Evolutionary conservation across 495 filamentous ascomycete species (phyloP), one percentile per base, ranked within the genome.

Genomic region (Talaromyces ruber): DNA sequence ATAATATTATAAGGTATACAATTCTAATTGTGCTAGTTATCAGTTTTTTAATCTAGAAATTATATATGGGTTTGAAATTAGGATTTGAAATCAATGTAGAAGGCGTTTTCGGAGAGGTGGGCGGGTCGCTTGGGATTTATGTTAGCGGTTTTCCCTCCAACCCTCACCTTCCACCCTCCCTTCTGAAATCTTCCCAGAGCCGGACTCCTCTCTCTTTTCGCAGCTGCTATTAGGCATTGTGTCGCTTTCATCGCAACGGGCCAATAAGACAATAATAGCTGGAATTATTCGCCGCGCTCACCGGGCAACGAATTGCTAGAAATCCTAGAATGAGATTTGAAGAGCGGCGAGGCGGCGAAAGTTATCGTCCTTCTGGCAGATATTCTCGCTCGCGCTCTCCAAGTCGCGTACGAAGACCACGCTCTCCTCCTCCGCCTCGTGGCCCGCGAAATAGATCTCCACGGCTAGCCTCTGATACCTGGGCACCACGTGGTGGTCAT

Each of bases 311-410:
- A 21, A 54, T 14, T 26, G 50, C 14, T 26, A 52, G n/a, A 61
- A 2, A 16, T 24, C 22, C 29, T 14, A 32, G 58, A 29, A 56
- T 51, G 26, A 82, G 81, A 67, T 82, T 81, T 69, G 76, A 82
- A 65, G 76, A 81, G n/a, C 74, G 76, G n/a, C 69, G 77, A 61
- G 76, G 79, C n/a, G 78, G 79, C 25, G 81, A 83, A 65, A 81
- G 79, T 59, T 83, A 83, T 71, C 78, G 81, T 12, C 80, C 81
- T 37, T 71, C 70, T 18, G 73, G 76, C 54, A 71, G 76, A 64
- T 53, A 65, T 26, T 68, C 66, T 58, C 70, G 74, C 28, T 75
- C 74, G 22, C 70, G 72, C 25, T 67, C 73, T 62, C 74, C 78
- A 56, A 71, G 68, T 9, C 77, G 76, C 56, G 64, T 63, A 43